A percentile compares a stretch with the other conserved stretches of the same genome.
These are phyloP conservation scores for Trichoderma reesei DNA, from an alignment of 495 filamentous ascomycete species.

Conservation along the genomic window DNA sequence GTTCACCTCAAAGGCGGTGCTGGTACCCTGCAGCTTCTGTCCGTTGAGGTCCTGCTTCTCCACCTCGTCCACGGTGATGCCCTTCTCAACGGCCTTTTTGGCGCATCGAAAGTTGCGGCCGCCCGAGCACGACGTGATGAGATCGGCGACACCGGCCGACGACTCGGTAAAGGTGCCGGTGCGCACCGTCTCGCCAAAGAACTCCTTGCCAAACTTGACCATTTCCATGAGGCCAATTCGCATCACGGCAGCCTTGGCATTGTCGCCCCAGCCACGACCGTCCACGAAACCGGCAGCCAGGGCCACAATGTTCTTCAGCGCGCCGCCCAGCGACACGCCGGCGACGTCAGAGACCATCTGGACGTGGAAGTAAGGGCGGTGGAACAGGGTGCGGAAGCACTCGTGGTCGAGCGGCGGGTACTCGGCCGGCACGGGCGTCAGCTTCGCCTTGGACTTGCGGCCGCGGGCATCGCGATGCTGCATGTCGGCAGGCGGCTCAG, in stretches of 20 bases:
- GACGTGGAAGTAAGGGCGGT: conserved; percentile 96
- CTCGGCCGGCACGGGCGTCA: conserved; percentile 63
- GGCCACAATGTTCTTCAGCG: conserved; percentile 95
- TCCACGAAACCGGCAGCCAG: conserved; percentile 92
- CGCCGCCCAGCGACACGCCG: conserved; percentile 89
- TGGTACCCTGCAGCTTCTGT: conserved; percentile 91
- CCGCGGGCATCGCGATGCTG: conserved; percentile 58
- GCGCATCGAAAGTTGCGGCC: conserved; percentile 93
- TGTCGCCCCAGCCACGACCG: conserved; percentile 94
- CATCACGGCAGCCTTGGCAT: conserved; percentile 95
- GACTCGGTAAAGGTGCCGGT: conserved; percentile 89
- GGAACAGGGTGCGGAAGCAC: conserved; percentile 74
- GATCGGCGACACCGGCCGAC: conserved; percentile 88
- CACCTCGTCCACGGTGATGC: conserved; percentile 72
- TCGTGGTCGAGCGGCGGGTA: conserved; percentile 76
- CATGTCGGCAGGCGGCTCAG: conserved; percentile 14
- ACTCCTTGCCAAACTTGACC: conserved; percentile 86
- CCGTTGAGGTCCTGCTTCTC: conserved; percentile 88
- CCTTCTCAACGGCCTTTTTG: conserved; percentile 73
- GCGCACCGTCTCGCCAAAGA: conserved; percentile 73
- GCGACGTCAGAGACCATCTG: conserved; percentile 86
- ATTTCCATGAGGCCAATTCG: conserved; percentile 89
- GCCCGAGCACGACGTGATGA: conserved; percentile 86
- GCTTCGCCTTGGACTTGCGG: conserved; percentile 49
- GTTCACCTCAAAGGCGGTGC: conserved; percentile 85